These are phyloP conservation scores for Passiflora organensis DNA, from an alignment of 345 rosid species.

Conservation along the genomic window DNA sequence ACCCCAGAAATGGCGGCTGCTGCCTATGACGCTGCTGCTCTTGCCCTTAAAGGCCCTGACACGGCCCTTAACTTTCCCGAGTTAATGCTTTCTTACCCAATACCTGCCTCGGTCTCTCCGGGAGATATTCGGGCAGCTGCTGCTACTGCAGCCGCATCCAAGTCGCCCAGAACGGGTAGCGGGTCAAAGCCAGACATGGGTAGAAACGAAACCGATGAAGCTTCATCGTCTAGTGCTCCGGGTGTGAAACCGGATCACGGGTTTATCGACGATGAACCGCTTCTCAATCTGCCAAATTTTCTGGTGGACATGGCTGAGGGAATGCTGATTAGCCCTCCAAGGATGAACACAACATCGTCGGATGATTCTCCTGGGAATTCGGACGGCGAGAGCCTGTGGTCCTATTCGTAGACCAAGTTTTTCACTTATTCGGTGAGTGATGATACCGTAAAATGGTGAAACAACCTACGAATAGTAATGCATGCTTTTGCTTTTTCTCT, in stretches of 20 bases:
- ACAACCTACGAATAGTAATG: neutral
- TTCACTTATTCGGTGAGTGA: too few relatives aligned
- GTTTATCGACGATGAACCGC: constrained; percentile 50
- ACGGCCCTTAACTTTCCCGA: constrained; percentile 52
- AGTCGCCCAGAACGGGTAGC: neutral
- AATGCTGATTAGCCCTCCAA: constrained; percentile 70
- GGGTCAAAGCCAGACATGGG: constrained; percentile 12
- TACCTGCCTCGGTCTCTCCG: constrained; percentile 45
- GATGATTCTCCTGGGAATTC: constrained; percentile 54
- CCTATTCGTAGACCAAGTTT: constrained; percentile 4
- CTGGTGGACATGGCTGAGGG: constrained; percentile 70
- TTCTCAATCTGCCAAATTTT: constrained; percentile 56
- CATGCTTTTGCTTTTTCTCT: neutral
- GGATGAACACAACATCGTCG: constrained; percentile 41
- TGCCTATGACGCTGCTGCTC: constrained; percentile 71
- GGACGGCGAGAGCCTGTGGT: constrained; percentile 55
- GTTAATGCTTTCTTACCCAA: constrained; percentile 38
- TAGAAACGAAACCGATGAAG: neutral
- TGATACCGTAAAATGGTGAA: neutral
- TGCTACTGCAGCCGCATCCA: constrained; percentile 44
- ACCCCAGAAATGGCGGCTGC: constrained; percentile 80
- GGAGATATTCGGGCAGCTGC: constrained; percentile 57
- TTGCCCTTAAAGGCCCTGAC: constrained; percentile 62
- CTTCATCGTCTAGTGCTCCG: neutral
- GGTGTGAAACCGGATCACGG: constrained; percentile 14